These are phyloP conservation scores for Trichaptum fuscoviolaceum DNA, from an alignment of 768 basidiomycete species.

Conservation along the genomic window DNA sequence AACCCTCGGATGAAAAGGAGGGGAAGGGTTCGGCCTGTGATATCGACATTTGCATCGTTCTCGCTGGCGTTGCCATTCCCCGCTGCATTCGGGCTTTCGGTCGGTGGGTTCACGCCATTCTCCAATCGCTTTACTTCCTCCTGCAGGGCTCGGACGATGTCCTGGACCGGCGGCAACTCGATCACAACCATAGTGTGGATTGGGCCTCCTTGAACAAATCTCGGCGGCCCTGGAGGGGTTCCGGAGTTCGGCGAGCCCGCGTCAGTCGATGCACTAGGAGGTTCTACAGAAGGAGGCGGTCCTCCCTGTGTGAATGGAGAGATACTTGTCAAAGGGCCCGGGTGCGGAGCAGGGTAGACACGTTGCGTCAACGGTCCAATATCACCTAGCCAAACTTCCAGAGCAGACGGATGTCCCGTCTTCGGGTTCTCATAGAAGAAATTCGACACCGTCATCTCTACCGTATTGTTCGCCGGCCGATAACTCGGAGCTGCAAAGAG, in stretches of 20 bases:
- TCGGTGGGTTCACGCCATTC: constrained; percentile 7
- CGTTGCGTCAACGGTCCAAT: constrained; percentile 80
- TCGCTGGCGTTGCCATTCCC: constrained; percentile 16
- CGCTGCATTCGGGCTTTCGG: constrained; percentile 17
- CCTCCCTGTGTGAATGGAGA: constrained; percentile 50
- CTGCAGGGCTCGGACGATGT: constrained; percentile 74
- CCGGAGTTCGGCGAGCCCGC: constrained; percentile 11
- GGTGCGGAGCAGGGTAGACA: constrained; percentile 67
- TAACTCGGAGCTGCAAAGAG: constrained; percentile 77
- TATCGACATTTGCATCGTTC: constrained; percentile 23
- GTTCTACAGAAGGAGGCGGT: constrained; percentile 14
- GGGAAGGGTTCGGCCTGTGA: constrained; percentile 67
- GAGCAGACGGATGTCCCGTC: constrained; percentile 56
- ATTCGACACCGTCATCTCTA: constrained; percentile 83
- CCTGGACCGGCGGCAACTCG: constrained; percentile 72
- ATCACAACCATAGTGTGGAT: constrained; percentile 81
- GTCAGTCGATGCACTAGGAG: constrained; percentile 6
- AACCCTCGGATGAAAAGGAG: constrained; percentile 74
- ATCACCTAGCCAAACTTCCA: constrained; percentile 87
- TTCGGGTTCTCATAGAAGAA: constrained; percentile 80
- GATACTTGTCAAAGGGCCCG: constrained; percentile 61
- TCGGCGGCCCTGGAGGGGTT: constrained; percentile 29
- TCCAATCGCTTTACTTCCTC: constrained; percentile 38
- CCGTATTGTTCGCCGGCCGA: constrained; percentile 61
- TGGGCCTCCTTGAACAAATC: constrained; percentile 48